Conservation (phyloP, 768 basidiomycete species). For the Suillus cothurnatus region DNA sequence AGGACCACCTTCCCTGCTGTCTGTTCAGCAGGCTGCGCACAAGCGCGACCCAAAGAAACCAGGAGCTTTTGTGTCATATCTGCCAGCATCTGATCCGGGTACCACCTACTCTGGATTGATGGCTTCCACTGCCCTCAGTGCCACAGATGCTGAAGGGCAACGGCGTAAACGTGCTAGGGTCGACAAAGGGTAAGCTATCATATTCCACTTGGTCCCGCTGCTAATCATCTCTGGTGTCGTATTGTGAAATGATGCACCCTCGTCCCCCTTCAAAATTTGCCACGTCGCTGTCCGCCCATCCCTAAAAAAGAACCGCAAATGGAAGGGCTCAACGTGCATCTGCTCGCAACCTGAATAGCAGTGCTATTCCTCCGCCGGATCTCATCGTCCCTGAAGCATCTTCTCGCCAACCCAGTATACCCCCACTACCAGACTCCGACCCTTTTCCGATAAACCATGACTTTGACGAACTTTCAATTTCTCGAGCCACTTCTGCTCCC, state of each 20-base stretch:
- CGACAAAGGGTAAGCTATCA: slow-evolving; percentile 67
- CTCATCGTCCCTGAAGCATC: slow-evolving; percentile 44
- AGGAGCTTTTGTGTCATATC: slow-evolving; percentile 68
- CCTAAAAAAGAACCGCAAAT: slow-evolving; percentile 48
- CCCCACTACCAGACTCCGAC: slow-evolving; percentile 53
- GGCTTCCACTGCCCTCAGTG: slow-evolving; percentile 58
- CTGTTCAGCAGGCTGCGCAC: slow-evolving; percentile 67
- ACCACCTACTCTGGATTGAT: slow-evolving; percentile 83
- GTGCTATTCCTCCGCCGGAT: slow-evolving; percentile 33
- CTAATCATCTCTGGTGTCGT: slow-evolving; percentile 15
- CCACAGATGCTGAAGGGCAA: slow-evolving; percentile 59
- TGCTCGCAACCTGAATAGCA: slow-evolving; percentile 62
- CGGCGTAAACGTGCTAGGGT: slow-evolving; percentile 72
- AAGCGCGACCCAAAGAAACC: slow-evolving; percentile 85
- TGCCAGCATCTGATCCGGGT: slow-evolving; percentile 84
- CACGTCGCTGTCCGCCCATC: slow-evolving; percentile 17
- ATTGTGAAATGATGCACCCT: slow-evolving; percentile 27
- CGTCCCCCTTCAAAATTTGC: slow-evolving; percentile 21
- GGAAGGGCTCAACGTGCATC: slow-evolving; percentile 75
- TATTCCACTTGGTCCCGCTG: slow-evolving; percentile 18
- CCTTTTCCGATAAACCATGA: slow-evolving; percentile 54
- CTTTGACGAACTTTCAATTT: slow-evolving; percentile 56
- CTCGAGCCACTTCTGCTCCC: slow-evolving; percentile 61
- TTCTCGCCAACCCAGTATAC: slow-evolving; percentile 39
- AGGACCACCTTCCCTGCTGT: slow-evolving; percentile 76